phyloP scores from a whole-genome alignment of 2,329 filamentous ascomycete genomes.

The Venturia aucupariae region DNA sequence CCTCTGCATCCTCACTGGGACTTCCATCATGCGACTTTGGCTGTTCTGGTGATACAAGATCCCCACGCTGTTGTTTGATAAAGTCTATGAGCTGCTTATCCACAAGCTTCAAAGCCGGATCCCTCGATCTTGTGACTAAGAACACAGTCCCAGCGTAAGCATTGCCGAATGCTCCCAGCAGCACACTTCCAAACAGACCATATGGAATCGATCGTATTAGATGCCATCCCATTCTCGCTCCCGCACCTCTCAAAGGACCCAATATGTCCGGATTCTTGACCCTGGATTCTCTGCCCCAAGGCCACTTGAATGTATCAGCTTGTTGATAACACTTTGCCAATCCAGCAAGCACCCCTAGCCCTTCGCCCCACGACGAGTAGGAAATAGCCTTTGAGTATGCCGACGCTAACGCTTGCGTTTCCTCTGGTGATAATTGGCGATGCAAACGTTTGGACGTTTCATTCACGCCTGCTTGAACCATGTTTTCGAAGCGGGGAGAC shows the following conservation, averaged over 20 bases:
- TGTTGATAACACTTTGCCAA: not conserved
- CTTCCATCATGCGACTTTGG: not conserved
- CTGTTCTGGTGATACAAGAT: not conserved
- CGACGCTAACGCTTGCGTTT: slow-evolving; percentile 3
- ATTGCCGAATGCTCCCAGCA: not conserved
- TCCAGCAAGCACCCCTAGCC: not conserved
- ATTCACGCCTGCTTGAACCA: not conserved
- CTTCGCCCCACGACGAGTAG: not conserved
- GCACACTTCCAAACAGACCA: not conserved
- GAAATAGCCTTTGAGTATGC: not conserved
- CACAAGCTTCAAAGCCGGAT: not conserved
- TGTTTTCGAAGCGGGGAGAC: not conserved
- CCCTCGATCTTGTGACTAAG: not conserved
- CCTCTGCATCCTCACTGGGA: not conserved
- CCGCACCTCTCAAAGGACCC: not conserved
- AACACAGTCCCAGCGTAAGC: not conserved
- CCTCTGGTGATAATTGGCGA: not conserved
- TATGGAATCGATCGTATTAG: not conserved
- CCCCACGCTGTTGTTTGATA: not conserved
- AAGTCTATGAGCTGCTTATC: not conserved
- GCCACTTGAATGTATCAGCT: not conserved
- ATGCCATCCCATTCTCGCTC: not conserved
- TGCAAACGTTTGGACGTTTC: not conserved
- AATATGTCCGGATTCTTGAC: slow-evolving; percentile 2
- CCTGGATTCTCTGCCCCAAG: not conserved